A percentile compares a stretch with the other conserved stretches of the same genome.
Conservation (phyloP, 2,329 filamentous ascomycete species). For the Aspergillus pseudoglaucus region DNA sequence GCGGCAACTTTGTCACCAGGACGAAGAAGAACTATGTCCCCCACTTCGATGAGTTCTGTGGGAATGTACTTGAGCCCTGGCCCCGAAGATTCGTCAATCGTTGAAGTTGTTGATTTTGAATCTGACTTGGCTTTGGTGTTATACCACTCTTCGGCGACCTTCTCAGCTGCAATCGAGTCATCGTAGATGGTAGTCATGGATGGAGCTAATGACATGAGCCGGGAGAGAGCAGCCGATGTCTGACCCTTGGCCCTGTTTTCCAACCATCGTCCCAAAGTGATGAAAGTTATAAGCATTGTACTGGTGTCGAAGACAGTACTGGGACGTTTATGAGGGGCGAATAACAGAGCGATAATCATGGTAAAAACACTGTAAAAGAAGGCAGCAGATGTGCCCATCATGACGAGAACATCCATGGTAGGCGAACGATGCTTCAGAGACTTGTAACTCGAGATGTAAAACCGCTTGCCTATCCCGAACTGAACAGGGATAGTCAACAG, state of each 20-base stretch:
- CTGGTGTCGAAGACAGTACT: conserved; percentile 94
- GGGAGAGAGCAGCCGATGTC: conserved; percentile 87
- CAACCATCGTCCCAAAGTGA: conserved; percentile 81
- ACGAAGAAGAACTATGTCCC: conserved; percentile 85
- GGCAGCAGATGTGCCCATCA: conserved; percentile 86
- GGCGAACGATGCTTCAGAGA: conserved; percentile 84
- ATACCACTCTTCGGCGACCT: conserved; percentile 75
- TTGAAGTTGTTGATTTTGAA: conserved; percentile 8
- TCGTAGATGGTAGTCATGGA: conserved; percentile 96
- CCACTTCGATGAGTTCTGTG: conserved; percentile 88
- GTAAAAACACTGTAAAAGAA: conserved; percentile 91
- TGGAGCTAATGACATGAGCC: conserved; percentile 90
- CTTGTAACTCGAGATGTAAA: conserved; percentile 90
- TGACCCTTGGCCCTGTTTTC: conserved; percentile 95
- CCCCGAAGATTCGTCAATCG: conserved; percentile 37
- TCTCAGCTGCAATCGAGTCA: conserved; percentile 88
- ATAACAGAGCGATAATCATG: conserved; percentile 74
- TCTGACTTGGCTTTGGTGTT: conserved; percentile 4
- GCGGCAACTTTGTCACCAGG: conserved; percentile 96
- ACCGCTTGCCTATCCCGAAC: conserved; percentile 91
- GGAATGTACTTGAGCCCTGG: conserved; percentile 75
- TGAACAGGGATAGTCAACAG: conserved; percentile 84
- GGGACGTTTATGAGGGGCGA: conserved; percentile 70
- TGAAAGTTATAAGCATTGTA: conserved; percentile 96
- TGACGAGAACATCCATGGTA: conserved; percentile 96